These are phyloP conservation scores for Linum usitatissimum DNA, from an alignment of 345 rosid genomes.

Conservation along the genomic window DNA sequence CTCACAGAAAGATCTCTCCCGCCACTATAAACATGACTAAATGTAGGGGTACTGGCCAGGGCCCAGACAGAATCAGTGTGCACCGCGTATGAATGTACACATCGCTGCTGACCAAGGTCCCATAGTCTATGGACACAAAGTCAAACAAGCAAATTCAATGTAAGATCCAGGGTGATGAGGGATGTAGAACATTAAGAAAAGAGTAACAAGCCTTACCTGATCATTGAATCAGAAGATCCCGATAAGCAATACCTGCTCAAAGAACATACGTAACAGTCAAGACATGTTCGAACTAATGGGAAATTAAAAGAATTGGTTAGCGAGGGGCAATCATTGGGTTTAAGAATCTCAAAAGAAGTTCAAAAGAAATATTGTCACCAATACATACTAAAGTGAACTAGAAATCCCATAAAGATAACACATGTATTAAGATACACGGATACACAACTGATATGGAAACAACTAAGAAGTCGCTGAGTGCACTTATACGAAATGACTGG, in stretches of 20 bases:
- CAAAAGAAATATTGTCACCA: background rate
- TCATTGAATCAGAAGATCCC: constrained; percentile 98
- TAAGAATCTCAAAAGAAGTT: background rate
- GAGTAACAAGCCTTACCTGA: constrained; percentile 46
- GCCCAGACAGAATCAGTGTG: constrained; percentile 99
- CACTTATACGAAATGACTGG: background rate
- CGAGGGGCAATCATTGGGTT: background rate
- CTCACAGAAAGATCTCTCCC: constrained; percentile 98
- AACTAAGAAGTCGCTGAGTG: background rate
- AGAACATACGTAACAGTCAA: constrained; percentile 9
- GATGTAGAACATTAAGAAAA: constrained; percentile 5
- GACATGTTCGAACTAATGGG: background rate
- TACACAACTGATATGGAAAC: background rate
- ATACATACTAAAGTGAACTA: background rate
- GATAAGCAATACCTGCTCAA: constrained; percentile 86
- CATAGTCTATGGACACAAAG: constrained; percentile 68
- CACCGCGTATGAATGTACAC: constrained; percentile 97
- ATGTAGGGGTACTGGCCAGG: constrained; percentile 89
- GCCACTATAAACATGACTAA: constrained; percentile 96
- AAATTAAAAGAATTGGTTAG: background rate
- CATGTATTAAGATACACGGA: background rate
- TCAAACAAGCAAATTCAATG: constrained; percentile 19
- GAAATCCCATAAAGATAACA: background rate
- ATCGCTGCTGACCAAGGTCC: constrained; percentile 99
- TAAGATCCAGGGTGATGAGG: constrained; percentile 9